A percentile compares a stretch with the other conserved stretches of the same genome.
Evolutionary conservation across 176 grass and related monocot species (phyloP).

Genomic region (Hordeum vulgare): DNA sequence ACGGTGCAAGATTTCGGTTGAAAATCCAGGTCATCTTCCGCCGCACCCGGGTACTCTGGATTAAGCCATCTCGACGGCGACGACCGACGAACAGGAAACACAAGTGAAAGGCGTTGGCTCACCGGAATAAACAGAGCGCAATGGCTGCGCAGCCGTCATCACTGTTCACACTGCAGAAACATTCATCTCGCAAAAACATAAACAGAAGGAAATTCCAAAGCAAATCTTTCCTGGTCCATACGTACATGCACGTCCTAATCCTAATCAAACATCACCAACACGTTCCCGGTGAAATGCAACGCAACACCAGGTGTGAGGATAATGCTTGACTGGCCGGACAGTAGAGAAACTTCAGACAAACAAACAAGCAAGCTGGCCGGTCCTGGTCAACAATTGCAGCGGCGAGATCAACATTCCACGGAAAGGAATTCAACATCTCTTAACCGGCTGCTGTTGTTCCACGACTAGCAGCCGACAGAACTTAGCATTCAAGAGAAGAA

Average conservation of each 20-base stretch:
- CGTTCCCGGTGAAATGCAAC: background rate
- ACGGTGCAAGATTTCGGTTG: background rate
- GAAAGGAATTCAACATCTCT: slow-evolving; percentile 36
- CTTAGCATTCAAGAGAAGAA: background rate
- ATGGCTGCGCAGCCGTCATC: too few relatives aligned
- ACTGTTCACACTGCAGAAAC: background rate
- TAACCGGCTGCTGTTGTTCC: background rate
- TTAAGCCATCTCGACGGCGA: background rate
- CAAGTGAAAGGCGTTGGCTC: background rate
- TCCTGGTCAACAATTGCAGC: slow-evolving; percentile 36
- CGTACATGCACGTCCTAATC: background rate
- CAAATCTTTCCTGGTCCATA: background rate
- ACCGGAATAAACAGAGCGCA: background rate
- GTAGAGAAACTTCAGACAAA: background rate
- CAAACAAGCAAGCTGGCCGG: background rate
- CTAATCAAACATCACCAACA: background rate
- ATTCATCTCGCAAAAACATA: background rate
- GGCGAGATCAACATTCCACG: background rate
- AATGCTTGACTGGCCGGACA: background rate
- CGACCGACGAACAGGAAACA: background rate
- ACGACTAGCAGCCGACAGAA: slow-evolving; percentile 7
- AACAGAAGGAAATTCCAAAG: background rate
- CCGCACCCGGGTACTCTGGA: background rate
- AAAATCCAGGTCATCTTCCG: background rate
- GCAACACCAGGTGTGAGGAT: background rate